Evolutionary conservation across 2,329 filamentous ascomycete genomes (phyloP), one percentile per base, ranked within the genome.

Genomic region (Trichoderma sp.): DNA sequence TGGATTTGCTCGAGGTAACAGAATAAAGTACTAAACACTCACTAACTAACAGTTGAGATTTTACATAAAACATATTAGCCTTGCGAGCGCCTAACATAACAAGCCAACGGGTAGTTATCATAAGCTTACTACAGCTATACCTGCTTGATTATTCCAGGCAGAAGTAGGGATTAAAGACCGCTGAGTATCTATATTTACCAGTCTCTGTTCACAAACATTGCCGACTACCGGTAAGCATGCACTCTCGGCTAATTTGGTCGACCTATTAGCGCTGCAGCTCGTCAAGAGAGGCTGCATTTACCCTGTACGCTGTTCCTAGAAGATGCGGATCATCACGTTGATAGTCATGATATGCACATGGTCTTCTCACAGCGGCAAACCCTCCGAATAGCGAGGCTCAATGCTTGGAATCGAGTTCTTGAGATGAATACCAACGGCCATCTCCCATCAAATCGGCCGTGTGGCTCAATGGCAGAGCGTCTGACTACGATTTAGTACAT

Each of bases 401-500:
- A n/a, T 18, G 39, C 18, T 8, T 43, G 39, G 7, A 6, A 8
- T 7, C 16, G 34, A 59, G 5, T 51, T 30, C 63, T 58, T 66
- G 39, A 24, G 16, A 30, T 16, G 64, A 58, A 49, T 66, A 37
- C 24, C 21, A 28, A 14, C 39, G 5, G 16, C 5, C 28, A 39
- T 6, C 34, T 18, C 7, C 18, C 54, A 66, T 66, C 64, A 34
- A 66, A 52, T 7, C 54, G 65, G 65, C 65, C 65, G 65, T 68
- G 65, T 68, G 65, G 65, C 65, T 68, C 65, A 68, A 68, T 68
- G 65, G 65, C 65, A 68, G 65, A 68, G 65, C 65, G 65, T 68
- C 65, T 68, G 65, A 60, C 65, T 68, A 68, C 65, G 65, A 68
- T 34, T 16, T 16, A 60, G 65, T 68, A 68, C 5, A 68, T 60